Percentiles rank a stretch among this genome's conserved stretches.
Evolutionary conservation across 352 stramenopile species (phyloP).

Genomic region (Phytophthora boehmeriae): DNA sequence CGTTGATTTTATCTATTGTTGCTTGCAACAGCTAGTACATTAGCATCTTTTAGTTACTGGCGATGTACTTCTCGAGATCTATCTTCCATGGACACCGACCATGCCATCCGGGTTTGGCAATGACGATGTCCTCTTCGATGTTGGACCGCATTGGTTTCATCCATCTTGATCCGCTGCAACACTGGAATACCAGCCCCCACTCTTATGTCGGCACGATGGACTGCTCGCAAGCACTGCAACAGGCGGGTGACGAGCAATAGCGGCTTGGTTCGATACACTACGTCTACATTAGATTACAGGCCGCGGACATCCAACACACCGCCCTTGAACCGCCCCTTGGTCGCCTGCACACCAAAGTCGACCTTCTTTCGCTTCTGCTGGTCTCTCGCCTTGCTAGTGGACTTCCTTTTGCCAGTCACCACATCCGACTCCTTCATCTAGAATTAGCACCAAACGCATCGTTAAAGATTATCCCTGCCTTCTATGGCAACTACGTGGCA

Average conservation of each 20-base stretch:
- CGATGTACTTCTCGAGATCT: constrained; percentile 61
- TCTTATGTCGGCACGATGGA: too few species aligned
- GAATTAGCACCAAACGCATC: constrained; percentile 1
- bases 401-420: constrained; percentile 71
- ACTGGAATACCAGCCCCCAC: not conserved
- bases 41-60: constrained; percentile 46
- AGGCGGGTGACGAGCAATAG: too few species aligned
- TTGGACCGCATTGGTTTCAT: constrained; percentile 13
- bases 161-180: constrained; percentile 6
- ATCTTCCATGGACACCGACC: constrained; percentile 40
- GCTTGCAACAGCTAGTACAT: constrained; percentile 29
- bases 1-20: constrained; percentile 34
- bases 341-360: constrained; percentile 79
- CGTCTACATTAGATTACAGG: constrained; percentile 37
- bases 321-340: constrained; percentile 75
- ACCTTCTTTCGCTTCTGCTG: constrained; percentile 73
- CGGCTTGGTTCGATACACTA: not conserved
- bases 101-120: constrained; percentile 18
- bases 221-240: too few species aligned
- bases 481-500: not conserved
- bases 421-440: constrained; percentile 75
- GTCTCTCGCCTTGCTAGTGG: constrained; percentile 41
- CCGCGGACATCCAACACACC: constrained; percentile 73
- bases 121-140: constrained; percentile 4
- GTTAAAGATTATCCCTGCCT: not conserved